phyloP scores from a whole-genome alignment of 306 rosid species.

The Pterocarpus macrocarpus region DNA sequence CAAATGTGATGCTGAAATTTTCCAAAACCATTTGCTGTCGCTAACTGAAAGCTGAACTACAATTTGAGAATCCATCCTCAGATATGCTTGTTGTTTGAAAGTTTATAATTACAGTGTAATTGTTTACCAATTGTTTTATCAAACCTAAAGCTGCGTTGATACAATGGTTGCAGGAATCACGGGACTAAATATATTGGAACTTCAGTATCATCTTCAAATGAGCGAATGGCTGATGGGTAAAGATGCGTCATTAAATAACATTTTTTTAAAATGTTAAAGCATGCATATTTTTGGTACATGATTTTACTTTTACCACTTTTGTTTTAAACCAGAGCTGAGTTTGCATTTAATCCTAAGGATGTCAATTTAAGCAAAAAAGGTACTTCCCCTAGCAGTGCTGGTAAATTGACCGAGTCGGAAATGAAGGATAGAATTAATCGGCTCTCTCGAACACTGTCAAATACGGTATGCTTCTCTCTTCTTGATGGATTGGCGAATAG shows the following conservation, averaged over 20 bases:
- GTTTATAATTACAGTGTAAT: neutral
- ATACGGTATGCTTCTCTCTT: slow-evolving; percentile 61
- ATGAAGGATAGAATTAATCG: slow-evolving; percentile 70
- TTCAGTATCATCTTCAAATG: slow-evolving; percentile 59
- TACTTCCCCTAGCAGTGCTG: slow-evolving; percentile 60
- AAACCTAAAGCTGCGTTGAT: slow-evolving; percentile 25
- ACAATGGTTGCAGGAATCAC: slow-evolving; percentile 51
- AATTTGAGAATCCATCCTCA: neutral
- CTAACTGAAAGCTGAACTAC: too few relatives aligned
- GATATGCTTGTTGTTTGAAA: slow-evolving; percentile 7
- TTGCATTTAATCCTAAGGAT: slow-evolving; percentile 89
- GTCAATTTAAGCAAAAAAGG: slow-evolving; percentile 55
- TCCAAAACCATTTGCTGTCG: slow-evolving; percentile 4
- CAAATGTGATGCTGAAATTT: neutral
- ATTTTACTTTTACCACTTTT: slow-evolving; percentile 34
- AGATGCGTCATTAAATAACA: slow-evolving; percentile 1
- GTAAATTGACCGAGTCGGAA: slow-evolving; percentile 68
- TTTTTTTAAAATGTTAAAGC: neutral
- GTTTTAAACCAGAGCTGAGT: slow-evolving; percentile 62
- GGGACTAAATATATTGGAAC: slow-evolving; percentile 46
- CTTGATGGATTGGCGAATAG: slow-evolving; percentile 3
- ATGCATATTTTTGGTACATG: neutral
- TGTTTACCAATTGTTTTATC: slow-evolving; percentile 17
- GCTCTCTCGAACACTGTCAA: slow-evolving; percentile 67
- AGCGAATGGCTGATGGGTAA: slow-evolving; percentile 67